Base-by-base conservation (phyloP, 441 rosid genomes). In the Populus hybrid region DNA sequence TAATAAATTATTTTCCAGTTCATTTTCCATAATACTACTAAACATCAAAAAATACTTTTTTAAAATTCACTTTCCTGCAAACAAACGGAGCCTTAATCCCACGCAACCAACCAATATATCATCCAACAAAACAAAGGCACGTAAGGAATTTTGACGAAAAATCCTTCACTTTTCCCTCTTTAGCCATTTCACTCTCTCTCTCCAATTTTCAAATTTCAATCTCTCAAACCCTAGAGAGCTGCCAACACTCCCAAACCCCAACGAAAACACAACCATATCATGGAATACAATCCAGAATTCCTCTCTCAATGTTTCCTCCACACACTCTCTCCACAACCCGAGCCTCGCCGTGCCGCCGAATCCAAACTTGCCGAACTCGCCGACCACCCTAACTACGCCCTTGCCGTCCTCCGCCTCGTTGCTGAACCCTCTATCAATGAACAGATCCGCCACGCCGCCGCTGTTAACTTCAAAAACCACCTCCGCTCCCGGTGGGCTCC, bases 391-490 rank as follows among this genome's bases (percentile, higher is more conserved):
- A 92, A 90, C 82, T 94, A 84, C 71, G 94, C 90, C 30, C 88
- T 96, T 72, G 92, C 89, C 14, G 97, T 94, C 12, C 97, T 93
- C 80, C 92, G 90, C 34, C 88, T 94, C 4, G 91, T 94, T 14
- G 93, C 97, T 2, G 92, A 90, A 61, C 87, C 90, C n/a, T 69
- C 91, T 2, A 88, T 91, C 67, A 92, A 91, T 69, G 98, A 96
- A 20, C 95, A 87, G 86, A 88, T 91, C 82, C 98, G 98, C 73
- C 94, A 90, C 54, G 93, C 98, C 11, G 97, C 99, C n/a, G 95
- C 97, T 8, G 97, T 95, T 80, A 92, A 88, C 89, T 94, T 95
- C 82, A 95, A 95, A 87, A 95, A 95, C 80, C 98, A 95, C 79
- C 91, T 95, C 73, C 95, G 93, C 61, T 12, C 83, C n/a, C 97